Percentiles rank a stretch among this genome's conserved stretches.
Evolutionary conservation across 768 basidiomycete species (phyloP).

Genomic region (Amanita muscaria): DNA sequence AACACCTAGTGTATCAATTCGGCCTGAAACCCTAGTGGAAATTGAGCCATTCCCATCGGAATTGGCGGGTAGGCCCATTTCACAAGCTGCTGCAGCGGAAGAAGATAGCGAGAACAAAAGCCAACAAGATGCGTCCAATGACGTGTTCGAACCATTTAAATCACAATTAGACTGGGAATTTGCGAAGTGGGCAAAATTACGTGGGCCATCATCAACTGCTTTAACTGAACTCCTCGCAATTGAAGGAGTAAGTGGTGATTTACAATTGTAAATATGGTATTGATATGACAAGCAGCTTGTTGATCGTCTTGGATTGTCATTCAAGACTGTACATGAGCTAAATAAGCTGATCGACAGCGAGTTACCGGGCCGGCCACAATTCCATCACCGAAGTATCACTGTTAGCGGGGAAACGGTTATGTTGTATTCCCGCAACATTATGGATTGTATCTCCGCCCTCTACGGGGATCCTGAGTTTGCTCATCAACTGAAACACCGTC

Average conservation of each 20-base stretch:
- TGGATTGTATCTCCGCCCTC: too few species aligned
- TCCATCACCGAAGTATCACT: neutral
- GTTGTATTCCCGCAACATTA: too few species aligned
- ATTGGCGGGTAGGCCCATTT: too few species aligned
- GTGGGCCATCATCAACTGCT: slow-evolving; percentile 27
- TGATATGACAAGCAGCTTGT: slow-evolving; percentile 10
- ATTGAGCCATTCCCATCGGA: too few species aligned
- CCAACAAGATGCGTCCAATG: too few species aligned
- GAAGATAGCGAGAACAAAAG: too few species aligned
- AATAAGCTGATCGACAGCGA: slow-evolving; percentile 21
- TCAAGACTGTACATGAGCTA: slow-evolving; percentile 17
- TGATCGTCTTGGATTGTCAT: slow-evolving; percentile 20
- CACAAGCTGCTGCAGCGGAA: too few species aligned
- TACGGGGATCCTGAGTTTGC: too few species aligned
- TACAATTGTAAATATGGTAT: neutral
- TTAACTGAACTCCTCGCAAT: slow-evolving; percentile 23
- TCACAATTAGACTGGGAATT: slow-evolving; percentile 31
- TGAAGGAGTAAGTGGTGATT: neutral
- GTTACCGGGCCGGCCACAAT: slow-evolving; percentile 19
- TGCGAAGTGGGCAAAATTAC: slow-evolving; percentile 31
- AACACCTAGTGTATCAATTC: too few species aligned
- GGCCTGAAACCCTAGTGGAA: too few species aligned
- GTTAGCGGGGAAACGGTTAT: neutral
- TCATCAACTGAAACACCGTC: too few species aligned
- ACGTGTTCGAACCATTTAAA: slow-evolving; percentile 27